These are phyloP conservation scores for Annulohypoxylon truncatum DNA, from an alignment of 2,329 filamentous ascomycete species.

Conservation along the genomic window DNA sequence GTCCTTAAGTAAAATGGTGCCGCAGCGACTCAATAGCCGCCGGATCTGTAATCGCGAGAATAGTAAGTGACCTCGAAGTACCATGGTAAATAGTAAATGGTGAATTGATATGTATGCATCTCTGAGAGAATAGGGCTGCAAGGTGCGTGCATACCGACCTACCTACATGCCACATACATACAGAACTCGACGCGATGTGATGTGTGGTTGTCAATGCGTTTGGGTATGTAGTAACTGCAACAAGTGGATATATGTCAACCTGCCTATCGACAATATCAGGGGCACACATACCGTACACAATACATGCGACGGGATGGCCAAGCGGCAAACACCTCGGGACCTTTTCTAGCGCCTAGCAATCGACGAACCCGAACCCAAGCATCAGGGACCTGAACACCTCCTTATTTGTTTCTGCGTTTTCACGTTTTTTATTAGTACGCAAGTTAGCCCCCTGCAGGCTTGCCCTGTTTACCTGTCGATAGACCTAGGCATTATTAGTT, in stretches of 20 bases:
- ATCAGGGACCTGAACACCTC: constrained; percentile 24
- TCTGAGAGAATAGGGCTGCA: constrained; percentile 37
- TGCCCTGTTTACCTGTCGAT: constrained; percentile 28
- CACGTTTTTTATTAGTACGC: constrained; percentile 19
- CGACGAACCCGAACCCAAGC: constrained; percentile 24
- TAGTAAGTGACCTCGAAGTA: constrained; percentile 33
- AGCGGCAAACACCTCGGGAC: constrained; percentile 36
- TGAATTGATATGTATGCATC: constrained; percentile 24
- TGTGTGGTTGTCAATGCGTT: constrained; percentile 16
- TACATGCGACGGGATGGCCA: constrained; percentile 11
- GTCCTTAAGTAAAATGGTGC: constrained; percentile 21
- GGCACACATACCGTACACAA: constrained; percentile 16
- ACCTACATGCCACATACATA: constrained; percentile 16
- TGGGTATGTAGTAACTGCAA: constrained; percentile 13
- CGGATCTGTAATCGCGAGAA: constrained; percentile 27
- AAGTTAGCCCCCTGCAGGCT: constrained; percentile 26
- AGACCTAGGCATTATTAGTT: constrained; percentile 27
- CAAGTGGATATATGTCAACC: constrained; percentile 12
- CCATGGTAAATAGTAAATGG: constrained; percentile 8
- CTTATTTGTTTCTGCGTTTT: constrained; percentile 11
- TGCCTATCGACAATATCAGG: constrained; percentile 30
- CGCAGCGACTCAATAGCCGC: constrained; percentile 36
- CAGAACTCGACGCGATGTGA: constrained; percentile 16
- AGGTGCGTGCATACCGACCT: constrained; percentile 27
- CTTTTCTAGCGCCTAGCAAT: constrained; percentile 37